Evolutionary conservation across 1,284 basidiomycete species (phyloP).

Genomic region (Pseudozyma tsukubaensis): DNA sequence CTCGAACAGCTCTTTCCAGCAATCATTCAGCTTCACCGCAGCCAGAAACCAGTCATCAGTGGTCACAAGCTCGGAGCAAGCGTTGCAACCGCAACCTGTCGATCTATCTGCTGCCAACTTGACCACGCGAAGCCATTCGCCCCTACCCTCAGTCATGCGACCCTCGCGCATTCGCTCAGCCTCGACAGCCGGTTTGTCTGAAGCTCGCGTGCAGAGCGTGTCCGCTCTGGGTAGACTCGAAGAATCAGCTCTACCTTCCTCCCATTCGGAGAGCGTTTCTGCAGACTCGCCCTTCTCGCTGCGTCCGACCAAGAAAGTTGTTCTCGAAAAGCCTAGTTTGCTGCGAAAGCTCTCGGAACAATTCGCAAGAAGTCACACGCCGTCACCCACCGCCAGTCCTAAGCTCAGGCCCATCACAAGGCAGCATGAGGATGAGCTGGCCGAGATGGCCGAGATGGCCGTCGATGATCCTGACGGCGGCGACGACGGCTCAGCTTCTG

Average conservation of each 20-base stretch:
- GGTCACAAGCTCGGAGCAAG: too few species aligned
- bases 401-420: constrained; percentile 14
- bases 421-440: constrained; percentile 9
- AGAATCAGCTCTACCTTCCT: background rate
- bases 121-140: background rate
- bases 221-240: constrained; percentile 32
- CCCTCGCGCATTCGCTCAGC: constrained; percentile 31
- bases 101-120: background rate
- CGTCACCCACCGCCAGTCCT: constrained; percentile 31
- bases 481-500: too few species aligned
- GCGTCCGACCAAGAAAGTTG: background rate
- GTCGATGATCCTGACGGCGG: constrained; percentile 11
- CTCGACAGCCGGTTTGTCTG: constrained; percentile 29
- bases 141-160: background rate
- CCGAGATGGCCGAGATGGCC: constrained; percentile 15
- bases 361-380: constrained; percentile 25
- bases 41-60: background rate
- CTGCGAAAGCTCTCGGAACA: constrained; percentile 43
- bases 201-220: constrained; percentile 38
- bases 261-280: background rate
- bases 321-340: constrained; percentile 18
- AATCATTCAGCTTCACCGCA: background rate
- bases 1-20: background rate
- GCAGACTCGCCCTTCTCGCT: constrained; percentile 13
- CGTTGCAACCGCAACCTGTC: background rate